phyloP scores from a whole-genome alignment of 1,284 basidiomycete species.

The Heterobasidion occidentale region DNA sequence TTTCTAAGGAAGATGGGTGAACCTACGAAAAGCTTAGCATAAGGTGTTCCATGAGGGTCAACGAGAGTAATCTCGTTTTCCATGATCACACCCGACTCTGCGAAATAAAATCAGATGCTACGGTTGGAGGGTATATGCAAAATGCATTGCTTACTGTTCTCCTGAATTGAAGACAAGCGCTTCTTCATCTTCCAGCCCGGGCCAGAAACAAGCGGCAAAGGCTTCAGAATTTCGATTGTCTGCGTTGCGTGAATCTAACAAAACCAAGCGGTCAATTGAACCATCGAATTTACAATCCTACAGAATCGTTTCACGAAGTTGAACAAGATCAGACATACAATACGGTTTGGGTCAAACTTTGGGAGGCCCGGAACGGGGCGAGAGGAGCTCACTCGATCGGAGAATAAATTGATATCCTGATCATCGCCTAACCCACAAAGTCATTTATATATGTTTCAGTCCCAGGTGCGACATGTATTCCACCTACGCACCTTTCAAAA shows the following conservation, averaged over 20 bases:
- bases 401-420: slow-evolving; percentile 61
- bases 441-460: too few relatives aligned
- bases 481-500: slow-evolving; percentile 41
- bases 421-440: slow-evolving; percentile 29
- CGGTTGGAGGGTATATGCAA: background rate
- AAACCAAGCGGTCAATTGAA: background rate
- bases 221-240: slow-evolving; percentile 65
- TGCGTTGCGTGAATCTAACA: slow-evolving; percentile 65
- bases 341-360: slow-evolving; percentile 52
- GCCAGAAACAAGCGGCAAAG: slow-evolving; percentile 58
- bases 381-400: slow-evolving; percentile 35
- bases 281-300: too few relatives aligned
- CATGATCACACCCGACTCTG: slow-evolving; percentile 72
- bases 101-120: background rate
- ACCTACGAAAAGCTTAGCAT: slow-evolving; percentile 67
- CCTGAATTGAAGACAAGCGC: slow-evolving; percentile 56
- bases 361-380: slow-evolving; percentile 54
- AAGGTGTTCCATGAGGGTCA: slow-evolving; percentile 52
- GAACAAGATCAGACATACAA: slow-evolving; percentile 31
- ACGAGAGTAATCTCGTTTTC: slow-evolving; percentile 58
- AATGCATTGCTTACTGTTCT: slow-evolving; percentile 57
- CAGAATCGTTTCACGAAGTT: too few relatives aligned
- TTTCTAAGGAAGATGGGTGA: background rate
- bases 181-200: slow-evolving; percentile 58
- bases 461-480: background rate